phyloP scores from a whole-genome alignment of 345 rosid species.

The Camelina hispida region DNA sequence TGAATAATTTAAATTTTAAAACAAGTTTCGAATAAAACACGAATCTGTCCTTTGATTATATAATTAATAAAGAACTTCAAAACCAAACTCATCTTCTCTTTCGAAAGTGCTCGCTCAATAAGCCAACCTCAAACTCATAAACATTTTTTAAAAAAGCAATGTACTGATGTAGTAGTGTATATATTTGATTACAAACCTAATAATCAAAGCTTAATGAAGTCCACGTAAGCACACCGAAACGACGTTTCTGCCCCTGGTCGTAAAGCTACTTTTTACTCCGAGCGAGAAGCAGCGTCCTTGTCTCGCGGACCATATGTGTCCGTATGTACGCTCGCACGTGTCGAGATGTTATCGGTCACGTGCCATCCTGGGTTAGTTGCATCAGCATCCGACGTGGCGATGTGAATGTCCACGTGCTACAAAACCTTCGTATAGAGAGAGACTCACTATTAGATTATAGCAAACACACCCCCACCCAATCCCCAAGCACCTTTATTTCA shows the following conservation, averaged over 20 bases:
- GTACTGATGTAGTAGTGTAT: too few relatives aligned
- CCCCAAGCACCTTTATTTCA: slow-evolving; percentile 8
- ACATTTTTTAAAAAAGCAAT: neutral
- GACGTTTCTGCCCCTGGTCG: neutral
- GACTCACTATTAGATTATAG: too few relatives aligned
- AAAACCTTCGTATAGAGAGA: slow-evolving; percentile 28
- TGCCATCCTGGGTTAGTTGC: slow-evolving; percentile 43
- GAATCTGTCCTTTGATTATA: slow-evolving; percentile 28
- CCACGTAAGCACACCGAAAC: neutral
- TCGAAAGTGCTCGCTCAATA: slow-evolving; percentile 24
- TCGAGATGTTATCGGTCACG: slow-evolving; percentile 44
- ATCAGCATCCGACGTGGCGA: slow-evolving; percentile 60
- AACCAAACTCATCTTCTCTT: slow-evolving; percentile 22
- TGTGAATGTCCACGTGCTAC: slow-evolving; percentile 56
- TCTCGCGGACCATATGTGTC: slow-evolving; percentile 38
- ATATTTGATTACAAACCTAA: neutral
- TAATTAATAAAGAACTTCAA: neutral
- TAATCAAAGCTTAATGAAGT: neutral
- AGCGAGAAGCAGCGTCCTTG: slow-evolving; percentile 31
- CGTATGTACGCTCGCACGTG: slow-evolving; percentile 43
- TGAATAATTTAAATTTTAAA: neutral
- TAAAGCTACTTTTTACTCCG: neutral
- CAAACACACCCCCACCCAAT: slow-evolving; percentile 28
- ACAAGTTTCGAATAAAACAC: slow-evolving; percentile 25
- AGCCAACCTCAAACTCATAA: slow-evolving; percentile 19